These are phyloP conservation scores for Naumovozyma dairenensis DNA, from an alignment of 805 yeast species.

Conservation along the genomic window DNA sequence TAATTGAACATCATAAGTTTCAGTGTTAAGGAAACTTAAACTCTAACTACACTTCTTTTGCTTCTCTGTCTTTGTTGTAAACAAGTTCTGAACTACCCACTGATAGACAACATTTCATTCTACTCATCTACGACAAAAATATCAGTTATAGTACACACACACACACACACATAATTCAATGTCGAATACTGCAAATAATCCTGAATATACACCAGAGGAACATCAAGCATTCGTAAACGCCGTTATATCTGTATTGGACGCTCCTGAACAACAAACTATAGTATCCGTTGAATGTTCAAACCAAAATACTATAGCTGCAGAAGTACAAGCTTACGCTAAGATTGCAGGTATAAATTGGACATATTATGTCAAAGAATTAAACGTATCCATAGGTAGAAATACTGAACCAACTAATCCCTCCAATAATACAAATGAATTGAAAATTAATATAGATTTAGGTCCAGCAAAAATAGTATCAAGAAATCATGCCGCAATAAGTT, in stretches of 20 bases:
- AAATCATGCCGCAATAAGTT: slow-evolving; percentile 75
- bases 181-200: slow-evolving; percentile 1
- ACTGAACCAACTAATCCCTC: slow-evolving; percentile 33
- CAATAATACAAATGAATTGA: background rate
- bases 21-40: too few species aligned
- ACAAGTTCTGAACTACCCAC: too few species aligned
- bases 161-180: too few species aligned
- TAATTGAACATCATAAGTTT: too few species aligned
- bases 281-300: slow-evolving; percentile 70
- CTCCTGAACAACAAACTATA: slow-evolving; percentile 66
- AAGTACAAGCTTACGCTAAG: slow-evolving; percentile 97
- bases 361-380: slow-evolving; percentile 72
- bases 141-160: too few species aligned
- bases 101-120: too few species aligned
- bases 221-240: slow-evolving; percentile 56
- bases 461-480: slow-evolving; percentile 97
- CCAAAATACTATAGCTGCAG: slow-evolving; percentile 50
- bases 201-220: slow-evolving; percentile 15
- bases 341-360: slow-evolving; percentile 93
- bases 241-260: slow-evolving; percentile 57
- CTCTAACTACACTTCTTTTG: too few species aligned
- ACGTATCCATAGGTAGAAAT: slow-evolving; percentile 77
- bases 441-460: slow-evolving; percentile 71
- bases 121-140: too few species aligned
- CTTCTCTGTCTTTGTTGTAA: too few species aligned